Evolutionary conservation across 805 yeast genomes (phyloP).

Genomic region (Candida hispaniensis): DNA sequence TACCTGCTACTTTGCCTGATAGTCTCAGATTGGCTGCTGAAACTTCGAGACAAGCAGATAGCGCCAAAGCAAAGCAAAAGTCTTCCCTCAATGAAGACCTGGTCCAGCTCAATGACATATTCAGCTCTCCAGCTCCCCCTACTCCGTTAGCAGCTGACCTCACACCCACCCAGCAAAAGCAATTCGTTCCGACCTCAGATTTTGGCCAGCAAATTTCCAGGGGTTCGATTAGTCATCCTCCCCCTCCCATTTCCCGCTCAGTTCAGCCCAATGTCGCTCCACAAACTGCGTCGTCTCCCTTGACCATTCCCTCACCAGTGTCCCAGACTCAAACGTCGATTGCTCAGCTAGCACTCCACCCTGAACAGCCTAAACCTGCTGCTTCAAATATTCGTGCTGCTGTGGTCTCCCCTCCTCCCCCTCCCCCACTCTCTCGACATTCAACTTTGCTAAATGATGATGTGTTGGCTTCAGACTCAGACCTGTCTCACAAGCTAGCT

Average conservation of each 20-base stretch:
- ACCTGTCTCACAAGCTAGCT: slow-evolving; percentile 56
- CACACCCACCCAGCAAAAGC: slow-evolving; percentile 18
- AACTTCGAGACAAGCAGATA: slow-evolving; percentile 16
- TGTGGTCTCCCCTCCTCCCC: slow-evolving; percentile 19
- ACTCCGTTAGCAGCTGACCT: too few species aligned
- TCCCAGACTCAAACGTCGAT: too few species aligned
- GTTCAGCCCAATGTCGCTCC: slow-evolving; percentile 22
- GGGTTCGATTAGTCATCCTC: slow-evolving; percentile 14
- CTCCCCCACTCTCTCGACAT: slow-evolving; percentile 25
- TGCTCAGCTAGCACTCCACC: slow-evolving; percentile 39
- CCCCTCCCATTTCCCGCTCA: slow-evolving; percentile 19
- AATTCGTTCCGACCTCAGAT: slow-evolving; percentile 69
- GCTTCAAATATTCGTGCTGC: slow-evolving; percentile 22
- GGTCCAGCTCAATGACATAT: slow-evolving; percentile 43
- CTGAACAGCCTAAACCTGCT: slow-evolving; percentile 21
- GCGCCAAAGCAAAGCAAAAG: slow-evolving; percentile 16
- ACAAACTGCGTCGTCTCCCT: too few species aligned
- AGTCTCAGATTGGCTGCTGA: slow-evolving; percentile 34
- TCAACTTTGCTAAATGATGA: slow-evolving; percentile 28
- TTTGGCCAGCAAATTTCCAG: slow-evolving; percentile 53
- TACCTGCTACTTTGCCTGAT: slow-evolving; percentile 72
- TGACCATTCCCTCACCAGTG: too few species aligned
- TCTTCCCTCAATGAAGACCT: slow-evolving; percentile 24
- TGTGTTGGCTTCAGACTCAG: slow-evolving; percentile 41
- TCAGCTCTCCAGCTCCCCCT: slow-evolving; percentile 35